Evolutionary conservation across 2,329 filamentous ascomycete genomes (phyloP).

Genomic region (Ophiostoma fasciatum): DNA sequence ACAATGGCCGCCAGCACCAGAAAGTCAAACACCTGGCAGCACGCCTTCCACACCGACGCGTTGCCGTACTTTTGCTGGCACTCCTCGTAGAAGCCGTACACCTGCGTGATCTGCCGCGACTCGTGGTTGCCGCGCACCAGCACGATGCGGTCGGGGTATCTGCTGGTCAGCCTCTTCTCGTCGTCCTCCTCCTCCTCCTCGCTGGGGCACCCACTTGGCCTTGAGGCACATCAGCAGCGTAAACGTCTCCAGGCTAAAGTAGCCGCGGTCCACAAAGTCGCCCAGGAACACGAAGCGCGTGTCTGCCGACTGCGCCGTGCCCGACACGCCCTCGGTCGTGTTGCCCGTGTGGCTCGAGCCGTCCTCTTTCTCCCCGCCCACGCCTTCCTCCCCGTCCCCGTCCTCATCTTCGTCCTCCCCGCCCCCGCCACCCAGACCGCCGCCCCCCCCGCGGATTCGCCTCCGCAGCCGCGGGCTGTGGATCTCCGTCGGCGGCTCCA

Average conservation of each 20-base stretch:
- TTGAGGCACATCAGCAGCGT: conserved; percentile 94
- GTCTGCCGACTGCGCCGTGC: conserved; percentile 31
- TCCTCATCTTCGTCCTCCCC: conserved; percentile 19
- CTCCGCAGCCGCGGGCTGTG: conserved; percentile 75
- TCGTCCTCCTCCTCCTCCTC: background rate
- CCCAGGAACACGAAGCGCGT: conserved; percentile 51
- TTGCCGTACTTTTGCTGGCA: conserved; percentile 98
- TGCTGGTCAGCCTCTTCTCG: conserved; percentile 24
- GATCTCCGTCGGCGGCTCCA: conserved; percentile 81
- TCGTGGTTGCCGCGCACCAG: conserved; percentile 97
- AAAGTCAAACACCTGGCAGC: conserved; percentile 98
- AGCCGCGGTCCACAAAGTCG: conserved; percentile 93
- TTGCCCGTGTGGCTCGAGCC: conserved; percentile 19
- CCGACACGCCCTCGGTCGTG: conserved; percentile 17
- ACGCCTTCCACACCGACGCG: conserved; percentile 99
- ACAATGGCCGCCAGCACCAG: conserved; percentile 93
- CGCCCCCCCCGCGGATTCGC: conserved; percentile 39
- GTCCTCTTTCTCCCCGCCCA: background rate
- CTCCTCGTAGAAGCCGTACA: conserved; percentile 98
- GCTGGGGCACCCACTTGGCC: conserved; percentile 39
- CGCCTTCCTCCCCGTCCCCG: conserved; percentile 11
- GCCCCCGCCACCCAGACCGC: conserved; percentile 31
- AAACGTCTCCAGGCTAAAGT: conserved; percentile 97
- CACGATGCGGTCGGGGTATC: conserved; percentile 90
- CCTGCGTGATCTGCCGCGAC: conserved; percentile 92